Evolutionary conservation across 1,284 basidiomycete species (phyloP).

Genomic region (Microbotryum saponariae): DNA sequence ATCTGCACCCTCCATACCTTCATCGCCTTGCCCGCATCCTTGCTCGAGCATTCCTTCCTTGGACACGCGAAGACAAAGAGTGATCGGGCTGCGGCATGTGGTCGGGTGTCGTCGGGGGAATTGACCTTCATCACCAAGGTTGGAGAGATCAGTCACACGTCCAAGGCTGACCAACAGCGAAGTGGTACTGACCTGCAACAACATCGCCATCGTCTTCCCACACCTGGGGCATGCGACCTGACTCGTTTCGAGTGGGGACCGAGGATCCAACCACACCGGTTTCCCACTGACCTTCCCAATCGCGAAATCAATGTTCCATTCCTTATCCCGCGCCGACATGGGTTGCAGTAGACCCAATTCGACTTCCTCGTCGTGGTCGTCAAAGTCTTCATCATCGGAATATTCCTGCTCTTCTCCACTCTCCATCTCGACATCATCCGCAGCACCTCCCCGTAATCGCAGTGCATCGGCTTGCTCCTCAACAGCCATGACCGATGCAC

Average conservation of each 20-base stretch:
- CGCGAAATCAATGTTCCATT: constrained; percentile 25
- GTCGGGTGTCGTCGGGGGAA: constrained; percentile 26
- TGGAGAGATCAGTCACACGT: neutral
- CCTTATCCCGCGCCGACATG: constrained; percentile 6
- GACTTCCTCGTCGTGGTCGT: constrained; percentile 27
- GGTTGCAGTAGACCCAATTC: constrained; percentile 21
- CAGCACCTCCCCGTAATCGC: constrained; percentile 15
- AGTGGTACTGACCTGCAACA: constrained; percentile 18
- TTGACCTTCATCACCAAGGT: constrained; percentile 12
- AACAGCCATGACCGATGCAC: neutral
- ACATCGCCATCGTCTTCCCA: constrained; percentile 14
- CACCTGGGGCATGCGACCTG: constrained; percentile 18
- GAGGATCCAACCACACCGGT: constrained; percentile 25
- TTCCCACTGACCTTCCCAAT: constrained; percentile 28
- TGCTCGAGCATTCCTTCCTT: constrained; percentile 2
- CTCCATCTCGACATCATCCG: constrained; percentile 2
- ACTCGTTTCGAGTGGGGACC: constrained; percentile 7
- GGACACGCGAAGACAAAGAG: constrained; percentile 28
- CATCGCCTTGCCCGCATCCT: neutral
- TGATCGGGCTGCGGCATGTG: constrained; percentile 21
- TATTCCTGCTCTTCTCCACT: constrained; percentile 14
- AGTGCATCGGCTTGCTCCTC: neutral
- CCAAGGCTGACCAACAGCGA: neutral
- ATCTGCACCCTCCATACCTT: constrained; percentile 25
- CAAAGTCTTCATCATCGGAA: constrained; percentile 16